Conservation (phyloP, 2,329 filamentous ascomycete species). For the Helminthosporium solani region DNA sequence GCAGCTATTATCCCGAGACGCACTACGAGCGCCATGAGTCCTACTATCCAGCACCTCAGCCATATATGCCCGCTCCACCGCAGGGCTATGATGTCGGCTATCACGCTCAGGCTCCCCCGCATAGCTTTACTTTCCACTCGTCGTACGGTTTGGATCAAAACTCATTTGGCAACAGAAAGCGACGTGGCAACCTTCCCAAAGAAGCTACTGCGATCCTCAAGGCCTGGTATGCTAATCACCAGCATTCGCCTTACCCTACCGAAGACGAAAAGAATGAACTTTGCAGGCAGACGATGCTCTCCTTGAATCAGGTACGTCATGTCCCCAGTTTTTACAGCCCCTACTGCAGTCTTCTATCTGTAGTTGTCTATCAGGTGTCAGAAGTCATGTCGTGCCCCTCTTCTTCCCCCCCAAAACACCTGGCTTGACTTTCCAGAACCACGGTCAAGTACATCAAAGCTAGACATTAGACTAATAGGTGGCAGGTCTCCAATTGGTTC, state of each 20-base stretch:
- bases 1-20: slow-evolving; percentile 30
- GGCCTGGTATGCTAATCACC: slow-evolving; percentile 64
- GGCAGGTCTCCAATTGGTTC: slow-evolving; percentile 73
- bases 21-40: slow-evolving; percentile 21
- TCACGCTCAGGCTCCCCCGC: slow-evolving; percentile 9
- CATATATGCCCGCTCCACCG: slow-evolving; percentile 15
- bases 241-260: slow-evolving; percentile 74
- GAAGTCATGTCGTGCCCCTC: not conserved
- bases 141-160: slow-evolving; percentile 30
- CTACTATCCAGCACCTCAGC: slow-evolving; percentile 15
- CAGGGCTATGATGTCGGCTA: slow-evolving; percentile 22
- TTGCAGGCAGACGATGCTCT: slow-evolving; percentile 72
- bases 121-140: slow-evolving; percentile 33
- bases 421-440: not conserved
- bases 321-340: slow-evolving; percentile 45
- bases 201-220: slow-evolving; percentile 80
- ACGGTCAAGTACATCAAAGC: not conserved
- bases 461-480: slow-evolving; percentile 11
- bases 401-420: not conserved
- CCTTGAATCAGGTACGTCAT: slow-evolving; percentile 65
- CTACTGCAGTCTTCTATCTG: too few relatives aligned
- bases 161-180: slow-evolving; percentile 47
- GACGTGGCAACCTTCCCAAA: slow-evolving; percentile 86
- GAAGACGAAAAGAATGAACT: slow-evolving; percentile 85
- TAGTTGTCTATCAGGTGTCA: slow-evolving; percentile 26